A percentile compares a stretch with the other conserved stretches of the same genome.
These are phyloP conservation scores for Gossypium turneri DNA, from an alignment of 345 rosid genomes.

Conservation along the genomic window DNA sequence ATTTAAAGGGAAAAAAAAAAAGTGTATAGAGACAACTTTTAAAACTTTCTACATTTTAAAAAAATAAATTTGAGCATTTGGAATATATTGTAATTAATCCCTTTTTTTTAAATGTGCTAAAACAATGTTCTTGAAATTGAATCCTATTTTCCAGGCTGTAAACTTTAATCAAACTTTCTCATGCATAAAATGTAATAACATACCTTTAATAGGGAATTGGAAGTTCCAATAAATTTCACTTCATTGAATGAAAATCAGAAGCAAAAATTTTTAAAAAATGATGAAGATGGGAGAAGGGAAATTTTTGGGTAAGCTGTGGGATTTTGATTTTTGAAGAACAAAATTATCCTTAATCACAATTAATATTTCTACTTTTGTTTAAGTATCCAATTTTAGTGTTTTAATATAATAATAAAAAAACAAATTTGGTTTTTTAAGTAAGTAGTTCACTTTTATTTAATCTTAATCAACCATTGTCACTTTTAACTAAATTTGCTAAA, in stretches of 20 bases:
- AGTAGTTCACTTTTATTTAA: too few relatives aligned
- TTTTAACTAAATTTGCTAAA: too few relatives aligned
- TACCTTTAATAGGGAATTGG: conserved; percentile 1
- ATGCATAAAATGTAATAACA: background rate
- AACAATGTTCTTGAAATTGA: background rate
- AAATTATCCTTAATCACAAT: too few relatives aligned
- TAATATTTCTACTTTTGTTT: too few relatives aligned
- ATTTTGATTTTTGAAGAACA: too few relatives aligned
- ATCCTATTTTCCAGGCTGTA: too few relatives aligned
- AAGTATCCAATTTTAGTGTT: too few relatives aligned
- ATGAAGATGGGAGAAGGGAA: background rate
- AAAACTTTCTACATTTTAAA: background rate
- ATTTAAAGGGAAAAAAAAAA: background rate
- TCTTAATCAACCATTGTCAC: too few relatives aligned
- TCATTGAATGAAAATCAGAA: background rate
- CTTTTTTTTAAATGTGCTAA: background rate
- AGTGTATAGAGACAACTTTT: background rate
- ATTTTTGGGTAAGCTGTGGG: background rate
- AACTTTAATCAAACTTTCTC: background rate
- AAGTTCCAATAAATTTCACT: background rate
- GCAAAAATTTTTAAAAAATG: background rate
- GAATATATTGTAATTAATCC: background rate
- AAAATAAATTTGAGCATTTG: background rate
- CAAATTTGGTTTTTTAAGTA: too few relatives aligned
- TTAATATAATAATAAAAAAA: too few relatives aligned